Percentiles rank a stretch among this genome's conserved stretches.
These are phyloP conservation scores for Tulasnella sp. DNA, from an alignment of 768 basidiomycete species.

Conservation along the genomic window DNA sequence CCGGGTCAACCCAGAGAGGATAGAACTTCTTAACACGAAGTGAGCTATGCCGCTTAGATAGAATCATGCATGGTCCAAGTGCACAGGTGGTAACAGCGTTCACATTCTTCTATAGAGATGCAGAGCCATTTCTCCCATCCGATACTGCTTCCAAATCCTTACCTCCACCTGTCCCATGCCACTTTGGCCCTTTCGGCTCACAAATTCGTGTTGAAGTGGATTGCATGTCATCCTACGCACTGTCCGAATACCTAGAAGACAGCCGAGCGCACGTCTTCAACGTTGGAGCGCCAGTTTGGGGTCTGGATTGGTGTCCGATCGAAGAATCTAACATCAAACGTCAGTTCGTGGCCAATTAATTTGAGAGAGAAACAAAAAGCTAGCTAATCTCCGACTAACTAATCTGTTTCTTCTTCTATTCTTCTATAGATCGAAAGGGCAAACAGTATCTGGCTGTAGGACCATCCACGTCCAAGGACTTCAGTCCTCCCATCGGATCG, in stretches of 20 bases:
- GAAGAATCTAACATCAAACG: constrained; percentile 44
- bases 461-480: constrained; percentile 52
- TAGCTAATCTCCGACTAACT: too few species aligned
- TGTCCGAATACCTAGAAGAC: constrained; percentile 37
- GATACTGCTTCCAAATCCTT: background rate
- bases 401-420: too few species aligned
- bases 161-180: constrained; percentile 40
- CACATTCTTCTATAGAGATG: background rate
- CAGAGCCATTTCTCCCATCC: background rate
- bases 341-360: constrained; percentile 25
- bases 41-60: constrained; percentile 23
- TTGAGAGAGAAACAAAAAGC: constrained; percentile 30
- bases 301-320: constrained; percentile 87
- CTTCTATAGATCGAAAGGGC: constrained; percentile 28
- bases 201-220: constrained; percentile 29
- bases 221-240: background rate
- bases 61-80: constrained; percentile 31
- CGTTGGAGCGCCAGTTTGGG: constrained; percentile 85
- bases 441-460: constrained; percentile 80
- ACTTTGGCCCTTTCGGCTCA: constrained; percentile 49
- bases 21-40: constrained; percentile 35
- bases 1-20: constrained; percentile 29
- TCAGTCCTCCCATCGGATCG: constrained; percentile 55
- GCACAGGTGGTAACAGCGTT: constrained; percentile 27
- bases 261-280: constrained; percentile 64